phyloP scores from a whole-genome alignment of 2,329 filamentous ascomycete species.

The Botrytis tulipae region DNA sequence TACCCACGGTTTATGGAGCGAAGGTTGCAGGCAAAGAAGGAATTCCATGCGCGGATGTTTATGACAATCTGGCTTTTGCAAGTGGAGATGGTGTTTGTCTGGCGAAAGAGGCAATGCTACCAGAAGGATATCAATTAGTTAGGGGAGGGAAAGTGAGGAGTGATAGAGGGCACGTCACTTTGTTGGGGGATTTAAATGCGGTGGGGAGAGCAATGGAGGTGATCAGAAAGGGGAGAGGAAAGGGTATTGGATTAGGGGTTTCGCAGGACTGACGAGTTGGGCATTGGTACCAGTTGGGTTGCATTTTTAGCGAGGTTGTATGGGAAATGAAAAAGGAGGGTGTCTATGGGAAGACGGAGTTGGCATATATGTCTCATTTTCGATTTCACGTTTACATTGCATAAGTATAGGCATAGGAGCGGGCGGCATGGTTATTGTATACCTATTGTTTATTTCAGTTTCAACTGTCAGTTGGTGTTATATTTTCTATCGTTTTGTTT shows the following conservation, averaged over 20 bases:
- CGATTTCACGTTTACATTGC: neutral
- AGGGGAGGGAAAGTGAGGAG: conserved; percentile 73
- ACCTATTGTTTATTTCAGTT: neutral
- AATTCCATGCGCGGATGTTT: conserved; percentile 74
- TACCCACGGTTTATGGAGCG: conserved; percentile 80
- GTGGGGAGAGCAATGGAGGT: conserved; percentile 73
- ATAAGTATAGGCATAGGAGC: neutral
- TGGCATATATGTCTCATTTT: neutral
- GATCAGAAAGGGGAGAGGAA: conserved; percentile 62
- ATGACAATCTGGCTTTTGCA: conserved; percentile 83
- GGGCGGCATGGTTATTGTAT: neutral
- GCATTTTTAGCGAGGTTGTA: no score
- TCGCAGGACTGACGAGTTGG: neutral
- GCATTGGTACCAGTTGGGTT: neutral
- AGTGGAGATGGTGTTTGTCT: conserved; percentile 88
- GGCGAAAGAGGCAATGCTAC: conserved; percentile 81
- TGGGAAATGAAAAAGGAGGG: neutral
- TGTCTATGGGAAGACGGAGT: neutral
- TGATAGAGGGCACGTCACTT: conserved; percentile 81
- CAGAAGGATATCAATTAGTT: conserved; percentile 72
- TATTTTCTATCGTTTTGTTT: neutral
- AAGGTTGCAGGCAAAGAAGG: conserved; percentile 69
- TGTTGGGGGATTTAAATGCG: conserved; percentile 80
- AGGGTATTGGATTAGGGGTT: conserved; percentile 68
- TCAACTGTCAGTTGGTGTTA: neutral